These are phyloP conservation scores for Bigelowiella natans DNA, from an alignment of 78 protist species.

Conservation along the genomic window DNA sequence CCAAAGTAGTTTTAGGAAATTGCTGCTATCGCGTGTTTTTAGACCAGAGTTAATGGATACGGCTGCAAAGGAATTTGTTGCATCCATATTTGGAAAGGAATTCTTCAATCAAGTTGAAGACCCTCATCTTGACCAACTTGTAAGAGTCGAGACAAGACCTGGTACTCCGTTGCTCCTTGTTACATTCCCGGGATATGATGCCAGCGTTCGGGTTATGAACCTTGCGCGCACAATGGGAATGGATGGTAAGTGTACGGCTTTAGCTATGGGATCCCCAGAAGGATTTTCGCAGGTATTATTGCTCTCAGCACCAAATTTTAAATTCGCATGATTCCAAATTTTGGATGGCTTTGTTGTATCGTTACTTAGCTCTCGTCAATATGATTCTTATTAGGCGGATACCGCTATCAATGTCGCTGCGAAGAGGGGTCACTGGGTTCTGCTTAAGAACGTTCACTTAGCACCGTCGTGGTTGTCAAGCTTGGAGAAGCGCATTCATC, in stretches of 20 bases:
- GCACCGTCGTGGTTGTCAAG: conserved; percentile 79
- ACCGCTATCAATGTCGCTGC: conserved; percentile 62
- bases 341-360: too few relatives aligned
- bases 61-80: too few relatives aligned
- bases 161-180: conserved; percentile 63
- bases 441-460: conserved; percentile 93
- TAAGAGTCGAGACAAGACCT: conserved; percentile 30
- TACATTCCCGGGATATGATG: conserved; percentile 83
- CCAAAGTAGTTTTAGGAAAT: too few relatives aligned
- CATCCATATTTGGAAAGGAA: too few relatives aligned
- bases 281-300: conserved; percentile 67
- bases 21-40: too few relatives aligned
- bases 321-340: too few relatives aligned
- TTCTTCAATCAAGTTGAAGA: too few relatives aligned
- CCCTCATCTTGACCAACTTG: conserved; percentile 41
- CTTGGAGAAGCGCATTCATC: conserved; percentile 78
- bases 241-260: not conserved
- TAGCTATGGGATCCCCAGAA: conserved; percentile 75
- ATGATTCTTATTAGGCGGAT: too few relatives aligned
- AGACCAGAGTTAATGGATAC: not conserved
- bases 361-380: too few relatives aligned
- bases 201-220: conserved; percentile 48
- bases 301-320: too few relatives aligned
- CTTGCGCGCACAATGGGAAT: conserved; percentile 30
- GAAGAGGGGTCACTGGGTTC: conserved; percentile 80